These are phyloP conservation scores for Phlebopus sp. DNA, from an alignment of 1,284 basidiomycete genomes.

Conservation along the genomic window DNA sequence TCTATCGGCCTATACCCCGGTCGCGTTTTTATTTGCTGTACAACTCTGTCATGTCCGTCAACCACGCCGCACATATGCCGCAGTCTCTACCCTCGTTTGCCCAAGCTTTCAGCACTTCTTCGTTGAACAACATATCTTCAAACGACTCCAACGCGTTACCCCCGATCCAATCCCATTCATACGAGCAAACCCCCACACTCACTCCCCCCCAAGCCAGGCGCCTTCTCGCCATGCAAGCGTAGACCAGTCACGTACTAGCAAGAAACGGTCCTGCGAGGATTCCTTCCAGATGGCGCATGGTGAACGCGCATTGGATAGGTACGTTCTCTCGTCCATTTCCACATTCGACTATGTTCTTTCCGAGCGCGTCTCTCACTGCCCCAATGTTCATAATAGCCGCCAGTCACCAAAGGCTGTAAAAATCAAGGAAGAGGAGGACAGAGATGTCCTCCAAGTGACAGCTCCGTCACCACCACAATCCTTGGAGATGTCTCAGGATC, in stretches of 20 bases:
- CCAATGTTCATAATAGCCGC: conserved; percentile 30
- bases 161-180: conserved; percentile 52
- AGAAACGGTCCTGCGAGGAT: conserved; percentile 48
- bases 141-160: conserved; percentile 53
- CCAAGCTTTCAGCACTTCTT: conserved; percentile 60
- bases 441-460: conserved; percentile 40
- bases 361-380: conserved; percentile 25
- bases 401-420: conserved; percentile 46
- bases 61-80: conserved; percentile 36
- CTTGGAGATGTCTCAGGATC: conserved; percentile 18
- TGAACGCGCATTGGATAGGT: conserved; percentile 39
- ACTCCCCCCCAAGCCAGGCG: conserved; percentile 31
- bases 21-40: conserved; percentile 3
- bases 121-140: conserved; percentile 45
- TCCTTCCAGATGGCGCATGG: conserved; percentile 34
- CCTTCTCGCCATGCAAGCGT: conserved; percentile 32
- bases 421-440: conserved; percentile 63
- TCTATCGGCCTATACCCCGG: background rate
- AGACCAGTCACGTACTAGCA: conserved; percentile 26
- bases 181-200: conserved; percentile 33
- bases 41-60: conserved; percentile 37
- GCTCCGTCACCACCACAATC: conserved; percentile 30
- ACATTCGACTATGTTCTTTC: conserved; percentile 15
- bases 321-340: conserved; percentile 21
- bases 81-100: conserved; percentile 76